Evolutionary conservation across 257 asterid genomes (phyloP), one percentile per base, ranked within the genome.

Genomic region (Penstemon newberryi): DNA sequence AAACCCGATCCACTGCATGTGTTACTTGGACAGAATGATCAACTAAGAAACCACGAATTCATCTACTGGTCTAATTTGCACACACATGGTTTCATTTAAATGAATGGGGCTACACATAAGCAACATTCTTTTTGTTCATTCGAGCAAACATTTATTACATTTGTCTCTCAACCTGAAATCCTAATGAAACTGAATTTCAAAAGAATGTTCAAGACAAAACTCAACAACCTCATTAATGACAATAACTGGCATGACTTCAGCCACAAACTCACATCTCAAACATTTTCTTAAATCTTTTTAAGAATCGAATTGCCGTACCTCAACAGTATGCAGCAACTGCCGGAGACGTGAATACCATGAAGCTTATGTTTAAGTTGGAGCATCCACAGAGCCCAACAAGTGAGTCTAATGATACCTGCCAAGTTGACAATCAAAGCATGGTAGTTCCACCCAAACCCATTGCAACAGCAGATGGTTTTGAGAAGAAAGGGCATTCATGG

Each of bases 401-500:
- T 43, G 83, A 78, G n/a, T 70, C 81, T 10, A 81, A 76, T 44
- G 78, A 72, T 43, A 60, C 56, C 13, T 50, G 13, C 47, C 69
- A 65, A 65, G 60, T 46, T 47, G 82, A 73, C 10, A 71, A 62
- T 57, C 81, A 68, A 47, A 60, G 75, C 15, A 67, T 76, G 38
- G 78, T 82, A 58, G 81, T 80, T 55, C 90, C 94, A 9, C 63
- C 72, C 0, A 62, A 65, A 3, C 64, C 67, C 50, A 44, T 73
- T 36, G 60, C 82, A 41, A 73, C 79, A 8, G 80, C 71, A 5
- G 87, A 81, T 52, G 78, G 91, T 52, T 84, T 84, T 53, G 86
- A 86, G 78, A 90, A 82, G 86, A 90, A 67, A 68, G 90, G 82
- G 66, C 83, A 80, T 0, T 86, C 96, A 80, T 90, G 97, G 97